Base-by-base conservation (phyloP, 169 alveolate genomes). In the Condylostoma magnum region DNA sequence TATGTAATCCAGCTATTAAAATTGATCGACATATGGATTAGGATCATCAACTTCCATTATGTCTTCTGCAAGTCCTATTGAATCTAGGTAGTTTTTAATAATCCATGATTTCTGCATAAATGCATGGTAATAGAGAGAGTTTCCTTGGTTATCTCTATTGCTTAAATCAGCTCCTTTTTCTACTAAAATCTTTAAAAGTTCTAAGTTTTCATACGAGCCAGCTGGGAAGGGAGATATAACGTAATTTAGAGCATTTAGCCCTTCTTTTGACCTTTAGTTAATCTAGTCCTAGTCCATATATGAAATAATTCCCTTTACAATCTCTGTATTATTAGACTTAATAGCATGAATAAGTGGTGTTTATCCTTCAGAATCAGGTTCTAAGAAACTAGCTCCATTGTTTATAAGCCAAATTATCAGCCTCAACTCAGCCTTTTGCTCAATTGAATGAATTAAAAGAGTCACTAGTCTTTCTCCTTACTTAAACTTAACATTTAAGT, bases 141-240 rank as follows among this genome's bases (percentile, higher is more conserved):
- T 70, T 15, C 88, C 91, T 6, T 72, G 31, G 33, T 69, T 78
- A 65, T 90, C 96, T 48, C 47, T 73, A 2, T 70, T 48, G 56
- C 83, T 77, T 20, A 56, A 50, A 33, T 77, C 84, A 70, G 81
- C 82, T 47, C 89, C 89, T 0, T 69, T 44, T n/a, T 74, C 54
- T 0, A 80, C 30, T 1, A 86, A 69, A 12, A 27, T 47, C 44
- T 80, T 58, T 37, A 90, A 67, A 27, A 83, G 33, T 37, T 80
- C 77, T 15, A 48, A 22, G 63, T 90, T 90, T 76, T 91, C 93
- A 69, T 76, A 87, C 6, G 96, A 91, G 28, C 86, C 92, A 56
- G 57, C 79, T 2, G 50, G 79, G 15, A 85, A 20, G 10, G 96
- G 94, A n/a, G 58, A 37, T 8, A 79, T 67, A 22, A 76, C 79